Base-by-base conservation (phyloP, 768 basidiomycete species). In the Rhizopogon roseolus region DNA sequence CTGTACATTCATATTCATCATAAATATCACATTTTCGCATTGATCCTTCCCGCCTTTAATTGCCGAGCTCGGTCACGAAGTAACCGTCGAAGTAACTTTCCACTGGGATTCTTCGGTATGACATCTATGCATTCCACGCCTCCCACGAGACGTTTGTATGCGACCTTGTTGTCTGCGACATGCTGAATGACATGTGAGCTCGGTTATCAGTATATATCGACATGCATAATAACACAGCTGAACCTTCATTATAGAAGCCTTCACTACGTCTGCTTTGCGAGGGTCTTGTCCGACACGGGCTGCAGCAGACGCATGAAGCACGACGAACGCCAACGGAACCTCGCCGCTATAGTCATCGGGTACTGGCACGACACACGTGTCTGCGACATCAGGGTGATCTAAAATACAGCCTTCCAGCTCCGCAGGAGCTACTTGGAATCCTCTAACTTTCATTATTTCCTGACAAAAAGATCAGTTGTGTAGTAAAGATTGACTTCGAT, bases 261-360 rank as follows among this genome's bases (percentile, higher is more conserved):
- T 73, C 41, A 76, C 64, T 42, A 66, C 62, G 3, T 71, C 66
- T 0, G 60, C 71, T 25, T 69, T 57, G 34, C 73, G 63, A 36
- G 65, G 63, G 39, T 66, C 56, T 17, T 75, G 28, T 32, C 51
- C 53, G 37, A 71, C 68, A 43, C 76, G 71, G 9, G 72, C 71
- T 4, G 74, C 69, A 11, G 72, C 71, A 4, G 65, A 59, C n/a
- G n/a, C n/a, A 42, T 69, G 69, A 16, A 82, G 75, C 3, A 85
- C 85, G 22, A 90, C 71, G 63, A 80, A 90, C 8, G 89, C 88
- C 50, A 87, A 61, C 0, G 90, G 88, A 10, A 88, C 59, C 64
- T 92, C 88, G 16, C 89, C 88, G 53, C 78, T 86, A 63, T 85
- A 89, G 25, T 90, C 88, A 59, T 91, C 86, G 76, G 17, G 88